These are phyloP conservation scores for Miscanthus lutarioriparius DNA, from an alignment of 176 grass and related monocot species.

Conservation along the genomic window DNA sequence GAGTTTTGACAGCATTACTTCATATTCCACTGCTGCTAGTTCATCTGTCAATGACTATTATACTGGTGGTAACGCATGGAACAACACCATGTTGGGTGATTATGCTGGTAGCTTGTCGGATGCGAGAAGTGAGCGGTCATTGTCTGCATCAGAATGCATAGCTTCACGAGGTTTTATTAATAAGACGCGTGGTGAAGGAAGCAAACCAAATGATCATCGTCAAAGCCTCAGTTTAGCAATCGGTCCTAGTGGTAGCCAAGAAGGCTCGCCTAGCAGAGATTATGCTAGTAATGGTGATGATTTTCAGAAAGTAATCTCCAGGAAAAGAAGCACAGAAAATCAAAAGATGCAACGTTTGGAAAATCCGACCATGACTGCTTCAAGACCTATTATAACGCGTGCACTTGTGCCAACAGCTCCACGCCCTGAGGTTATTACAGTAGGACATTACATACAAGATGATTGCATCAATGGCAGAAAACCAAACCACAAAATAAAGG, in stretches of 20 bases:
- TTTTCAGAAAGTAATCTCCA: conserved; percentile 40
- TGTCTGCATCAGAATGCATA: background rate
- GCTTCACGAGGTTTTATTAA: background rate
- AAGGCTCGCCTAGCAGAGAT: background rate
- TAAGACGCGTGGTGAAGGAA: background rate
- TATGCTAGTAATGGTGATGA: conserved; percentile 26
- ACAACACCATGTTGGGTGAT: background rate
- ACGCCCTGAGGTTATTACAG: background rate
- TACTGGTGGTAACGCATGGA: too few species aligned
- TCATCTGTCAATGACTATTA: background rate
- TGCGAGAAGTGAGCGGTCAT: conserved; percentile 24
- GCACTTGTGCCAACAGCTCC: background rate
- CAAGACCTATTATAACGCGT: background rate
- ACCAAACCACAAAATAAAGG: conserved; percentile 22
- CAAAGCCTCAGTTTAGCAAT: background rate
- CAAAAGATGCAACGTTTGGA: background rate
- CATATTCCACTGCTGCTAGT: conserved; percentile 2
- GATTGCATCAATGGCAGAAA: conserved; percentile 17
- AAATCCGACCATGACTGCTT: background rate
- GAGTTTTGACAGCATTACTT: background rate
- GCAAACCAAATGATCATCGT: background rate
- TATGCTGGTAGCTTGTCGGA: conserved; percentile 7
- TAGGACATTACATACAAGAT: conserved; percentile 34
- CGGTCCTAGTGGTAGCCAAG: conserved; percentile 13
- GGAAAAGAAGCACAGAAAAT: conserved; percentile 31